Conservation (phyloP, 305 asterid genomes). For the Rubia peregrina region DNA sequence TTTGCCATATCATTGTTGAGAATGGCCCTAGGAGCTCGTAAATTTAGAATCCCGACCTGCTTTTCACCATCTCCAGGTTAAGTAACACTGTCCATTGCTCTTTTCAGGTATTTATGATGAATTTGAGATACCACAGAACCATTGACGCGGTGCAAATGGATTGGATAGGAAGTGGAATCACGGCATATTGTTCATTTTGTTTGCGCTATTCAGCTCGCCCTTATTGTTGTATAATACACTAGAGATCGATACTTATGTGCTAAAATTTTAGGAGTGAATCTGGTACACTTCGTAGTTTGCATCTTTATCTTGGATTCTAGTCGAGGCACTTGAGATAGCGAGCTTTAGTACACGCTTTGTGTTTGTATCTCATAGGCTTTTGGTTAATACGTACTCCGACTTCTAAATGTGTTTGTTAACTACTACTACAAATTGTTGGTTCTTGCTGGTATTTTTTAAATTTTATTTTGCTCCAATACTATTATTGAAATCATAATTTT, state of each 20-base stretch:
- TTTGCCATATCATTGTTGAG: not conserved
- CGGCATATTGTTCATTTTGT: slow-evolving; percentile 4
- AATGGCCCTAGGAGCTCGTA: not conserved
- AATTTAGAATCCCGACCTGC: not conserved
- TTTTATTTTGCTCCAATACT: too few species aligned
- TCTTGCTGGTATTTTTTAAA: too few species aligned
- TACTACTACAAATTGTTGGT: too few species aligned
- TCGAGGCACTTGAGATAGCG: not conserved
- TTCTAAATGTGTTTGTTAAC: too few species aligned
- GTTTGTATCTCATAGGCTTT: too few species aligned
- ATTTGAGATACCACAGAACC: not conserved
- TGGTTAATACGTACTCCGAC: too few species aligned
- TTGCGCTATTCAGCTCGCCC: not conserved
- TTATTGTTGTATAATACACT: not conserved
- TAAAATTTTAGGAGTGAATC: not conserved
- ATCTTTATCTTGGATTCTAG: not conserved
- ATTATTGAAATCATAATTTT: too few species aligned
- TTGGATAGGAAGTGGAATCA: not conserved
- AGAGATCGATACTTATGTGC: not conserved
- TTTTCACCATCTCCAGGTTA: not conserved
- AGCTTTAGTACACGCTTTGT: not conserved
- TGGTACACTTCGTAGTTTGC: not conserved
- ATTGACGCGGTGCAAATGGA: not conserved
- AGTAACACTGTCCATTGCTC: not conserved
- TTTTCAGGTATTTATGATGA: slow-evolving; percentile 15